Base-by-base conservation (phyloP, 345 rosid genomes). In the Trapa incisa region DNA sequence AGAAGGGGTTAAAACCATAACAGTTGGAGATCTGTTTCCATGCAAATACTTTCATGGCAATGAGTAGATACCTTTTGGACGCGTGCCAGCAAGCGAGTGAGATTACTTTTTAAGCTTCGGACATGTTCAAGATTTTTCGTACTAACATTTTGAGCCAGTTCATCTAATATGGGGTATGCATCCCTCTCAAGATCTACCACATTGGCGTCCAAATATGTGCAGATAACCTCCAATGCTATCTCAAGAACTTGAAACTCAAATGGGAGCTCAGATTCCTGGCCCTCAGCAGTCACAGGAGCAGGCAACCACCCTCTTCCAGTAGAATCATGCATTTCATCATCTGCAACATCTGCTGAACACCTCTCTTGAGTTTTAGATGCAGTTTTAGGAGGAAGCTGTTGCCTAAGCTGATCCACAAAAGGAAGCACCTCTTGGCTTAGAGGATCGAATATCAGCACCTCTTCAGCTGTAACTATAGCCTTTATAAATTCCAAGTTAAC, bases 211-310 rank as follows among this genome's bases (percentile, higher is more conserved):
- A 91, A 75, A 78, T 65, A 79, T 3, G 88, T 78, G 64, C 96
- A 94, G 61, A 88, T 92, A 47, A 81, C 80, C 79, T 94, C 97
- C 2, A 94, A 77, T 36, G 99, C 99, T 67, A 89, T 86, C 86
- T 94, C 99, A 52, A 94, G 86, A 72, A 94, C 96, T 77, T 88
- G 95, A 81, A 94, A 86, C 76, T 91, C 99, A 66, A 94, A 94
- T 15, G 96, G 97, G 65, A 90, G 98, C 76, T 90, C 96, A 69
- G 81, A 73, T 67, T 88, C 92, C 67, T 83, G 76, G 12, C 97
- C 88, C 72, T 90, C 97, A 48, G 54, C 85, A 37, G 86, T 88
- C 75, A 88, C 96, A 0, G 87, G 86, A 68, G 80, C 74, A 71
- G 86, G 89, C 52, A 78, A 45, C 85, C 86, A 79, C 12, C 72